These are phyloP conservation scores for Salix brachista DNA, from an alignment of 345 rosid species.

Conservation along the genomic window DNA sequence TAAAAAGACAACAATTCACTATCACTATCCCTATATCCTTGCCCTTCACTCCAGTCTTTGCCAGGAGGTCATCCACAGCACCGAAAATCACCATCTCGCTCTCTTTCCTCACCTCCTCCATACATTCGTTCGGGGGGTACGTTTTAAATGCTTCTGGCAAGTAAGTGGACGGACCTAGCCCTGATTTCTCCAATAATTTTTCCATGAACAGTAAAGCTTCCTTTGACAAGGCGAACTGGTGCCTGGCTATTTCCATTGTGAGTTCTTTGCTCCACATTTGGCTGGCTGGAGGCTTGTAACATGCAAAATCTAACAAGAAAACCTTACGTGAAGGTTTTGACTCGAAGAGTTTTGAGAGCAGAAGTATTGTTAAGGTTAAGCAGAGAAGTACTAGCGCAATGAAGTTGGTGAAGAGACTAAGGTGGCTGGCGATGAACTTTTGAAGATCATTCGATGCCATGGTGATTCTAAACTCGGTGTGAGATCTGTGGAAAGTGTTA, in stretches of 20 bases:
- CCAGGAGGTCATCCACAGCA: constrained; percentile 30
- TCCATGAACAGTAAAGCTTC: neutral
- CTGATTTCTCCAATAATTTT: constrained; percentile 18
- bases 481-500: neutral
- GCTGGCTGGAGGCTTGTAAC: neutral
- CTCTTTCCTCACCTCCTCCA: constrained; percentile 37
- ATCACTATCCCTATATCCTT: constrained; percentile 43
- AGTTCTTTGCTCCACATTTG: neutral
- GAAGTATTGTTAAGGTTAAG: neutral
- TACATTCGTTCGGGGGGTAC: constrained; percentile 11
- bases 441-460: neutral
- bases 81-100: constrained; percentile 34
- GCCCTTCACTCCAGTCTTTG: constrained; percentile 30
- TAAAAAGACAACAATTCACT: constrained; percentile 37
- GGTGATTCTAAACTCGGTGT: neutral
- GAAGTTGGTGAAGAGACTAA: neutral
- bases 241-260: neutral
- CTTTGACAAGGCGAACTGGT: neutral
- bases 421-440: neutral
- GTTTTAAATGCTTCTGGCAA: constrained; percentile 23
- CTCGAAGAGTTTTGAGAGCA: neutral
- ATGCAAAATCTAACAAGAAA: neutral
- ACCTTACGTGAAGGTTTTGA: neutral
- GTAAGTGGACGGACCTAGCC: constrained; percentile 29
- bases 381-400: neutral